Evolutionary conservation across 345 rosid species (phyloP).

Genomic region (Acer saccharum): DNA sequence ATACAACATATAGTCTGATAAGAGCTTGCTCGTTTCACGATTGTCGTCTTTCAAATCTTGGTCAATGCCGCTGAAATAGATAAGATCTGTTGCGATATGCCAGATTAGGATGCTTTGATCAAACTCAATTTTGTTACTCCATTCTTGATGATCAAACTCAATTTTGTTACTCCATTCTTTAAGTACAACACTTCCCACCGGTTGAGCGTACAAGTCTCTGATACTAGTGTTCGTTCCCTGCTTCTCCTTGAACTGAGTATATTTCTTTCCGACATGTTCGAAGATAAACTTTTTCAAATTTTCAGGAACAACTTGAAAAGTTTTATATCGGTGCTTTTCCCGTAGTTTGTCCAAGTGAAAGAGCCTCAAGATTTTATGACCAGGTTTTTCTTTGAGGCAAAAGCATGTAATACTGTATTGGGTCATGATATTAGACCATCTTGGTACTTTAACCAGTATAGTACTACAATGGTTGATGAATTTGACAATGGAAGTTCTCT

Average conservation of each 20-base stretch:
- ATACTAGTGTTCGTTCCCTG: background rate
- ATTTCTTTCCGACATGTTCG: background rate
- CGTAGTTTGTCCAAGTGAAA: background rate
- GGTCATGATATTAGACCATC: constrained; percentile 12
- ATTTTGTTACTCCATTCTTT: no score
- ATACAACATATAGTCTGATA: constrained; percentile 13
- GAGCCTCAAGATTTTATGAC: background rate
- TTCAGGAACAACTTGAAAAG: background rate
- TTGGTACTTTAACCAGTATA: background rate
- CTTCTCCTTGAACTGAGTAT: background rate
- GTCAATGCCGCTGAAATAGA: no score
- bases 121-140: background rate
- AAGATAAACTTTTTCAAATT: background rate
- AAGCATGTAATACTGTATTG: background rate
- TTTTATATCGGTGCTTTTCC: background rate
- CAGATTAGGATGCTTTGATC: constrained; percentile 15
- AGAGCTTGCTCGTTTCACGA: background rate
- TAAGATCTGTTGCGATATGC: constrained; percentile 18
- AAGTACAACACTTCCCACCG: constrained; percentile 1
- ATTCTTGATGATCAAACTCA: background rate
- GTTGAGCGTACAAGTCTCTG: background rate
- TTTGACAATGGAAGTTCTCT: background rate
- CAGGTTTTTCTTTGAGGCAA: constrained; percentile 6
- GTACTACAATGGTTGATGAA: background rate
- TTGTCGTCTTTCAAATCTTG: background rate